A percentile compares a stretch with the other conserved stretches of the same genome.
Evolutionary conservation across 805 yeast genomes (phyloP).

Genomic region (Candida ovalis): DNA sequence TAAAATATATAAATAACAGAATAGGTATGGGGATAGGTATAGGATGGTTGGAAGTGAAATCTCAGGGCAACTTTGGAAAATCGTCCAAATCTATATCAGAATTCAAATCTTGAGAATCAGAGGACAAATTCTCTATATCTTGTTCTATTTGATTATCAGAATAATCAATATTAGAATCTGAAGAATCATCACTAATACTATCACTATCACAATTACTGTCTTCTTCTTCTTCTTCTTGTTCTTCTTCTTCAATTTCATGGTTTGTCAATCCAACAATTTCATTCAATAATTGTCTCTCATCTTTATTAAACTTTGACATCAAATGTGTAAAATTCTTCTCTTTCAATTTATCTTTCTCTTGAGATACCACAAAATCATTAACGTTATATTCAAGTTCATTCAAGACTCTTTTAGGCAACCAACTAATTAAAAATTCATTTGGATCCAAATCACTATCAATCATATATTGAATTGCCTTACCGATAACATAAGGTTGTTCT

Average conservation of each 20-base stretch:
- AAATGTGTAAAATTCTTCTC: neutral
- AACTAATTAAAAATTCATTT: neutral
- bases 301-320: neutral
- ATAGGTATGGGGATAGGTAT: too few relatives aligned
- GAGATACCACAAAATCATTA: neutral
- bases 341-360: neutral
- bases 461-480: conserved; percentile 4
- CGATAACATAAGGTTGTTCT: conserved; percentile 1
- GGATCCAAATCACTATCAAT: conserved; percentile 5
- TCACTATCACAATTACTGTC: neutral
- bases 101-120: neutral
- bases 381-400: neutral
- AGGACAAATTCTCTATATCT: neutral
- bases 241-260: neutral
- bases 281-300: neutral
- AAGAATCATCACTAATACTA: neutral
- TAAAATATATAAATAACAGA: too few relatives aligned
- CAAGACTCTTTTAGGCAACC: neutral
- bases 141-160: neutral
- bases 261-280: neutral
- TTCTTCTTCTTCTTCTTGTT: neutral
- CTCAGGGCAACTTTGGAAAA: too few relatives aligned
- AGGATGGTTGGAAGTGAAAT: too few relatives aligned
- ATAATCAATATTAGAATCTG: neutral
- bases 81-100: neutral